Base-by-base conservation (phyloP, 345 rosid species). In the Mallotus nudiflorus region DNA sequence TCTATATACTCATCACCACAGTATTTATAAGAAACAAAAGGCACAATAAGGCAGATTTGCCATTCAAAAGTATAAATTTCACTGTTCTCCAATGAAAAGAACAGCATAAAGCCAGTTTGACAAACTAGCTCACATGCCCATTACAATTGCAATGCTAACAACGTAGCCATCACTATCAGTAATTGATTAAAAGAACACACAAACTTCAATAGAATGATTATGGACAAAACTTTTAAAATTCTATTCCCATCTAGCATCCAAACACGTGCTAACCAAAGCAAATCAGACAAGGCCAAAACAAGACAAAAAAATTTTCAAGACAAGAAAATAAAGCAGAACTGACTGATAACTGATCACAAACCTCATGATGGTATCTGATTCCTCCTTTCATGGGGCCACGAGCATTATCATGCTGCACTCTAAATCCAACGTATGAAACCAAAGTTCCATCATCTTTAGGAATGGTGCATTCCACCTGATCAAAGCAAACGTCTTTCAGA, bases 381-480 rank as follows among this genome's bases (percentile, higher is more conserved):
- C 99, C 99, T 39, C 99, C 98, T 77, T 96, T 96, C 99, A 96
- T 96, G 80, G 98, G 98, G 15, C 99, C 99, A 61, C 99, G 97
- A 58, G 99, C 82, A 82, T 96, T 92, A 75, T 96, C 99, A 69
- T 96, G 97, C 62, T 96, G 99, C 27, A 96, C 96, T 83, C 99
- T 88, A 67, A 96, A 96, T 67, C 99, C 98, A 48, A 96, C 75
- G 78, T 85, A 92, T 0, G 99, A 88, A 14, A 78, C 96, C 65
- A 96, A 78, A 65, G 86, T 91, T 20, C 97, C 99, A 72, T 96
- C 99, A 69, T 96, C 99, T 74, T 86, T 96, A 14, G 98, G 99
- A 20, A 96, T 88, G 44, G 99, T 92, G 80, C 98, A 92, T 74
- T 95, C 98, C 81, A 95, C 99, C 99, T 95, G 85, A 76, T 71